phyloP scores from a whole-genome alignment of 495 filamentous ascomycete genomes.

The Neurospora sp. region DNA sequence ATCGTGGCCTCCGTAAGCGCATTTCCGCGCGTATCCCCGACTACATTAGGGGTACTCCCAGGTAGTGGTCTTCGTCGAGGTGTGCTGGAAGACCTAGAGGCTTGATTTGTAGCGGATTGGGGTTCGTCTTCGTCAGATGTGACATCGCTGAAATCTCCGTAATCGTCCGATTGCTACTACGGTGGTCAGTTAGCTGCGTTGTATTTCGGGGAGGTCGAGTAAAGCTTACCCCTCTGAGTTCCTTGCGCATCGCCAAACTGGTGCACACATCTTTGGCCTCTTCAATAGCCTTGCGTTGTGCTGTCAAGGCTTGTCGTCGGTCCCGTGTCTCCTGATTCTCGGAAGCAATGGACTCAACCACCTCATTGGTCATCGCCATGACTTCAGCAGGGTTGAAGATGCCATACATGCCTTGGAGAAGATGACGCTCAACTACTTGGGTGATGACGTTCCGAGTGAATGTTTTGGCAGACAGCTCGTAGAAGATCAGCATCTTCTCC shows the following conservation, averaged over 20 bases:
- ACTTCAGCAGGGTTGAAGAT: constrained; percentile 29
- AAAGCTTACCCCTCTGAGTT: constrained; percentile 18
- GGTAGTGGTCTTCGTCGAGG: not conserved
- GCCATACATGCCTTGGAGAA: constrained; percentile 30
- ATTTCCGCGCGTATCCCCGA: not conserved
- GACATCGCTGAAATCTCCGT: not conserved
- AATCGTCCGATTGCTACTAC: not conserved
- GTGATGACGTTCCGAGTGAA: constrained; percentile 31
- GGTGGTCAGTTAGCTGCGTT: not conserved
- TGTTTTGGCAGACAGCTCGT: constrained; percentile 28
- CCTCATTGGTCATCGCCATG: constrained; percentile 18
- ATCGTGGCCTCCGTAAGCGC: not conserved
- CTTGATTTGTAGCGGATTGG: not conserved
- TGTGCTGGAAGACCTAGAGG: not conserved
- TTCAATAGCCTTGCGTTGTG: constrained; percentile 29
- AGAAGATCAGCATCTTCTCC: constrained; percentile 36
- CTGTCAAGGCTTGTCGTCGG: constrained; percentile 18
- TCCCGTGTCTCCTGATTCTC: constrained; percentile 31
- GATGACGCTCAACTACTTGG: constrained; percentile 29
- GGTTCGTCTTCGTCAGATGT: not conserved
- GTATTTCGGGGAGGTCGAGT: no score
- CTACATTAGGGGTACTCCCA: not conserved
- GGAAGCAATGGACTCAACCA: constrained; percentile 26
- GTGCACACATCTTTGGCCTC: constrained; percentile 31
- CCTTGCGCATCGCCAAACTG: constrained; percentile 31